Conservation (phyloP, 2,329 filamentous ascomycete genomes). For the Phyllosticta capitalensis region DNA sequence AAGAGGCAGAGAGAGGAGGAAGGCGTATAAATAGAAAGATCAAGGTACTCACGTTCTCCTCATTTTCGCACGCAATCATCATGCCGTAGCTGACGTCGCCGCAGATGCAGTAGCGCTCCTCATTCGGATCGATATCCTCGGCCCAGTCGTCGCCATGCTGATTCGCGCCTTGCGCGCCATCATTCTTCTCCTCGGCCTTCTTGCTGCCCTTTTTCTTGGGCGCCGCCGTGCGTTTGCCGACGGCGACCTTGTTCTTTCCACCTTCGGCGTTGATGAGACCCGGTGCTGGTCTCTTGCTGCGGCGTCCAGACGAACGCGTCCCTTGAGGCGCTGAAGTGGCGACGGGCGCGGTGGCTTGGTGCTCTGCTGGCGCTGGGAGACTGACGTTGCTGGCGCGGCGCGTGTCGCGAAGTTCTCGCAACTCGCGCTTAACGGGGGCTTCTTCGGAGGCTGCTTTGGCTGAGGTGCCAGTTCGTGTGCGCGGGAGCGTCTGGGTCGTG, state of each 20-base stretch:
- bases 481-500: constrained; percentile 28
- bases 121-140: constrained; percentile 56
- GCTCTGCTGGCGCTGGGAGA: constrained; percentile 23
- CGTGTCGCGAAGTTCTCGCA: constrained; percentile 26
- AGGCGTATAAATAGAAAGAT: constrained; percentile 3
- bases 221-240: constrained; percentile 53
- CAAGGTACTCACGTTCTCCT: constrained; percentile 48
- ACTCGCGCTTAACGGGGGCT: constrained; percentile 31
- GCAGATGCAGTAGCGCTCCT: constrained; percentile 69
- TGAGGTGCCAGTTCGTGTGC: constrained; percentile 19
- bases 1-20: neutral
- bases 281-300: constrained; percentile 61
- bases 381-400: constrained; percentile 39
- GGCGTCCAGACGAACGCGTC: constrained; percentile 21
- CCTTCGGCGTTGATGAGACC: constrained; percentile 58
- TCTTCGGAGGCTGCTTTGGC: constrained; percentile 41
- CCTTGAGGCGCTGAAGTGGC: constrained; percentile 23
- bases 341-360: constrained; percentile 12
- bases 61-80: constrained; percentile 77
- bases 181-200: constrained; percentile 52
- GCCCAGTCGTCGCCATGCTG: constrained; percentile 17
- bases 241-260: constrained; percentile 55
- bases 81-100: constrained; percentile 70
- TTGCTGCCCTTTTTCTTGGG: constrained; percentile 43
- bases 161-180: constrained; percentile 42